Base-by-base conservation (phyloP, 306 rosid species). In the Ochetophila trinervis region DNA sequence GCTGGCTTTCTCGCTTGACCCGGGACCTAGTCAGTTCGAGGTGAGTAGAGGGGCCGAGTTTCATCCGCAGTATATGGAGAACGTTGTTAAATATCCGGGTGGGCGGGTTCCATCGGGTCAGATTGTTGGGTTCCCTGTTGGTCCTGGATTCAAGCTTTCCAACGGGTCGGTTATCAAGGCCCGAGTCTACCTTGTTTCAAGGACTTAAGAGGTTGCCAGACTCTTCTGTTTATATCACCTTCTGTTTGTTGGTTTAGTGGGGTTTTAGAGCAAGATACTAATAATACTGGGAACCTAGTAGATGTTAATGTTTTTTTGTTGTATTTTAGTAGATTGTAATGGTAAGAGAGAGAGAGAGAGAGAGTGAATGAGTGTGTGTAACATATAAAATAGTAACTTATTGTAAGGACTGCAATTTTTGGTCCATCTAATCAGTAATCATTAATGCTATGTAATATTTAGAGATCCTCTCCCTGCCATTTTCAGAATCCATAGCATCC, bases 81-180 rank as follows among this genome's bases (percentile, higher is more conserved):
- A 94, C 67, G 96, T 87, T 2, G 86, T 85, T 61, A 89, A 70
- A 63, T 84, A 83, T 67, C 74, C 88, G 0, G 77, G 87, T 8
- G 94, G 88, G 4, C 71, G 85, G n/a, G 80, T 76, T 18, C 87
- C 94, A 0, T 67, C 94, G 17, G 93, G 90, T 72, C 93, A 84
- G 72, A 63, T 78, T 20, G 96, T 93, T 32, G 97, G 96, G 32
- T 87, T 90, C 57, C 88, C 97, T 0, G 93, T 90, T 42, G 75
- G 86, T 66, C 99, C 96, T 18, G 99, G 99, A 49, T 93, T 93
- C 72, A 93, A 90, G 90, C 86, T 93, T 42, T 95, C 88, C 12
- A 86, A 84, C 69, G 91, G 96, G 19, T 77, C 90, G 3, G 89
- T 93, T 32, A 83, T 93, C 57, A 87, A 84, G 74, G 90, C 99